These are phyloP conservation scores for Raffaelea deltoideospora DNA, from an alignment of 2,329 filamentous ascomycete species.

Conservation along the genomic window DNA sequence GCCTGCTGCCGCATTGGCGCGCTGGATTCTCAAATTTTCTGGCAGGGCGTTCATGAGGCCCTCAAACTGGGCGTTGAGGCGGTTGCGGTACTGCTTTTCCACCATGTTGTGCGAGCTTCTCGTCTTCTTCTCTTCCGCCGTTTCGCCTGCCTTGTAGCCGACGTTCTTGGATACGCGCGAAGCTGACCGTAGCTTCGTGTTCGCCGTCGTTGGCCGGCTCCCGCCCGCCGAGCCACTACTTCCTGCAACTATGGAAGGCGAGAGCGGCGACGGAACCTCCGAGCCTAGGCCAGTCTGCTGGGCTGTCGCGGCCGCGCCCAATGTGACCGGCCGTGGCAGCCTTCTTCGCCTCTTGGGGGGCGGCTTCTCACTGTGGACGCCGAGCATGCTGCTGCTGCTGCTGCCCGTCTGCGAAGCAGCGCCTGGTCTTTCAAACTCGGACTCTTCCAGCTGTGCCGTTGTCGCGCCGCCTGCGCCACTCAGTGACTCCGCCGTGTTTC, in stretches of 20 bases:
- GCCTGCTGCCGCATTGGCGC: neutral
- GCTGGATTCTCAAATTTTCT: constrained; percentile 2
- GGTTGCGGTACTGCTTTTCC: constrained; percentile 10
- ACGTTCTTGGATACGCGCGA: constrained; percentile 15
- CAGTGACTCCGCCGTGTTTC: too few relatives aligned
- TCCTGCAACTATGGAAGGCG: neutral
- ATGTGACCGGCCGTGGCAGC: too few relatives aligned
- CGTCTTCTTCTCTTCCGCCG: constrained; percentile 4
- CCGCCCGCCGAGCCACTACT: neutral
- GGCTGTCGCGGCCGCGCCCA: too few relatives aligned
- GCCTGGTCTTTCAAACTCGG: too few relatives aligned
- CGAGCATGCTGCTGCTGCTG: too few relatives aligned
- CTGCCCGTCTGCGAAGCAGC: too few relatives aligned
- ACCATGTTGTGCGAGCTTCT: constrained; percentile 8
- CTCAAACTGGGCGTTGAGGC: constrained; percentile 10
- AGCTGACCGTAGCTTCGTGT: constrained; percentile 14
- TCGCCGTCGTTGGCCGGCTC: neutral
- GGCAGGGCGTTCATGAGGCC: constrained; percentile 8
- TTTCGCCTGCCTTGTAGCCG: constrained; percentile 12
- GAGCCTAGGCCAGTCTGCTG: too few relatives aligned
- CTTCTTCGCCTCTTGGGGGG: too few relatives aligned
- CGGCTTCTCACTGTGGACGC: too few relatives aligned
- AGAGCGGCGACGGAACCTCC: neutral
- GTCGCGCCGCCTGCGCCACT: too few relatives aligned
- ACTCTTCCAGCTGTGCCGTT: too few relatives aligned